Evolutionary conservation across 2,329 filamentous ascomycete genomes (phyloP).

Genomic region (Colletotrichum sidae): DNA sequence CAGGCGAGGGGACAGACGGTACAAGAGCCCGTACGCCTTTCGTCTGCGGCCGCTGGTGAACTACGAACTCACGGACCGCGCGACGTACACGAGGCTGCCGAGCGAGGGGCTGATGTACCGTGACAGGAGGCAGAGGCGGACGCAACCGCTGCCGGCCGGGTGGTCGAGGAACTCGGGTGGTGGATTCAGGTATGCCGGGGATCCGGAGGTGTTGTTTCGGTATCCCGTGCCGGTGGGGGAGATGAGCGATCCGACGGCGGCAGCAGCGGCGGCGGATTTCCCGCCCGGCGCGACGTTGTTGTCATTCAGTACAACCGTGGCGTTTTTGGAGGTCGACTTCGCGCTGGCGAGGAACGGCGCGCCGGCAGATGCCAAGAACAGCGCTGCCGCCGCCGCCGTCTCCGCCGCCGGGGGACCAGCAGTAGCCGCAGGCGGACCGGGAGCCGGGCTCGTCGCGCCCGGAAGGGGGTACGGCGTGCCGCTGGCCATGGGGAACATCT

Average conservation of each 20-base stretch:
- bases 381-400: conserved; percentile 20
- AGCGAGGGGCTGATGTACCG: conserved; percentile 54
- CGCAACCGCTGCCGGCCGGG: conserved; percentile 49
- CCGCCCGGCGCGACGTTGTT: conserved; percentile 43
- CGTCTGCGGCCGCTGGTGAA: conserved; percentile 51
- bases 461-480: conserved; percentile 41
- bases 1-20: conserved; percentile 48
- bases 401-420: not conserved
- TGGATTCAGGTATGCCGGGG: conserved; percentile 53
- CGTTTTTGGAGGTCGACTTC: conserved; percentile 55
- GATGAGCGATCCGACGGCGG: conserved; percentile 12
- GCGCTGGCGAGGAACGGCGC: conserved; percentile 40
- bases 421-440: not conserved
- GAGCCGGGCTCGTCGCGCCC: conserved; percentile 13
- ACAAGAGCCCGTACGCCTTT: conserved; percentile 52
- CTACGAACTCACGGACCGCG: conserved; percentile 55
- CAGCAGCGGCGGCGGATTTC: conserved; percentile 24
- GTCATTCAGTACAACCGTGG: conserved; percentile 52
- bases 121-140: conserved; percentile 48
- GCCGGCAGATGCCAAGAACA: conserved; percentile 47
- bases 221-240: conserved; percentile 52
- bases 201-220: conserved; percentile 52
- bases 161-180: conserved; percentile 52
- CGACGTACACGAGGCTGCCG: conserved; percentile 47
- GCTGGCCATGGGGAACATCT: conserved; percentile 57